These are phyloP conservation scores for Wickerhamiella alocasiicola DNA, from an alignment of 805 yeast genomes.

Conservation along the genomic window DNA sequence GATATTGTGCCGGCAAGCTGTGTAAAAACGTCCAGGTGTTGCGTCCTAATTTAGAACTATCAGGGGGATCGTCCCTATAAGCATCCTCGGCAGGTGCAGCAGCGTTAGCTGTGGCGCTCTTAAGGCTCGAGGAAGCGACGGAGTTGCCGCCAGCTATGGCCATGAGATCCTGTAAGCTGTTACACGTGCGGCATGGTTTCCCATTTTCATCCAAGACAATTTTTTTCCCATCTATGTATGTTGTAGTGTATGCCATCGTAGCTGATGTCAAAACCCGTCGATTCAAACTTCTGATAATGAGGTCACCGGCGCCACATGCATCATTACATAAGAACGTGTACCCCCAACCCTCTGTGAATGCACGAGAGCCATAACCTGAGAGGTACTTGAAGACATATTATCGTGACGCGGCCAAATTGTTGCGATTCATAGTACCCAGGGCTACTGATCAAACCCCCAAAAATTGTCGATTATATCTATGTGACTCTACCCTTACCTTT, in stretches of 20 bases:
- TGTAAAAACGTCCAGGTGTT: slow-evolving; percentile 91
- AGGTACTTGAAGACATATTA: too few species aligned
- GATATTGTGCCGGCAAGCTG: slow-evolving; percentile 80
- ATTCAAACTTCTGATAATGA: too few species aligned
- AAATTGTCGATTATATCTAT: too few species aligned
- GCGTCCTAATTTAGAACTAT: slow-evolving; percentile 64
- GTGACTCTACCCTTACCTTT: too few species aligned
- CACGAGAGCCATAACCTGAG: too few species aligned
- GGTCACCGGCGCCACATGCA: too few species aligned
- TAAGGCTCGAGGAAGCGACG: neutral
- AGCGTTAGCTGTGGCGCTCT: slow-evolving; percentile 3
- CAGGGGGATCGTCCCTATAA: slow-evolving; percentile 67
- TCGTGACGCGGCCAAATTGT: too few species aligned
- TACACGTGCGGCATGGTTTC: slow-evolving; percentile 90
- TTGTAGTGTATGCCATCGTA: slow-evolving; percentile 13
- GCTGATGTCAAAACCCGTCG: too few species aligned
- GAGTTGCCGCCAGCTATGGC: neutral
- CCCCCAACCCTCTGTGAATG: too few species aligned
- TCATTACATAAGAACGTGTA: too few species aligned
- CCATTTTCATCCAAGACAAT: slow-evolving; percentile 80
- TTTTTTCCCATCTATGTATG: slow-evolving; percentile 38
- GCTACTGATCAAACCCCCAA: too few species aligned
- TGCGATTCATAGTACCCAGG: too few species aligned
- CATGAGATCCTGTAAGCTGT: slow-evolving; percentile 63
- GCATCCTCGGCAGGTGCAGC: slow-evolving; percentile 14